phyloP scores from a whole-genome alignment of 1,139 yeast species.

The Blastobotrys proliferans region DNA sequence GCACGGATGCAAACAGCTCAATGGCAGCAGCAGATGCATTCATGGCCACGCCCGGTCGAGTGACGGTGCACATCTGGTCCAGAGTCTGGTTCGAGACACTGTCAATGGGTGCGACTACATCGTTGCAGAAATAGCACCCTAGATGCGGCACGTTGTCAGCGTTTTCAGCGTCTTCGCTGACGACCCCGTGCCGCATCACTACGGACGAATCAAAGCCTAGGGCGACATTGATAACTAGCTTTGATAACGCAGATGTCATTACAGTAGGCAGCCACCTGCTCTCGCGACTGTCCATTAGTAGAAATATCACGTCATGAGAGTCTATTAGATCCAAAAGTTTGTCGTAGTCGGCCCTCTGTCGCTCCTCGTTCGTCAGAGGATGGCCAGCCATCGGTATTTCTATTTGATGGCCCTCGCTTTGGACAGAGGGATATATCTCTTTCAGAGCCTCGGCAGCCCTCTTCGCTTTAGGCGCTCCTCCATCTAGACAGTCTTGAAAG shows the following conservation, averaged over 20 bases:
- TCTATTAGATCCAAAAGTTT: slow-evolving; percentile 51
- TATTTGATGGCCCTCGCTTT: slow-evolving; percentile 54
- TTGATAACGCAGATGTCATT: slow-evolving; percentile 59
- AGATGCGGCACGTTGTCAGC: slow-evolving; percentile 41
- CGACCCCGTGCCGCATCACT: slow-evolving; percentile 86
- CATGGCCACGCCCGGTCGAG: slow-evolving; percentile 92
- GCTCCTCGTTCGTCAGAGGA: slow-evolving; percentile 54
- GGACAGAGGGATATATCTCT: slow-evolving; percentile 73
- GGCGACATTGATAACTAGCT: slow-evolving; percentile 85
- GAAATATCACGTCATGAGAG: slow-evolving; percentile 68
- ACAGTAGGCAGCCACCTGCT: slow-evolving; percentile 95
- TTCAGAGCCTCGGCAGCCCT: slow-evolving; percentile 71
- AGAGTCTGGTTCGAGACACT: slow-evolving; percentile 77
- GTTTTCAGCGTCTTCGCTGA: slow-evolving; percentile 14
- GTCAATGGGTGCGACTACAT: slow-evolving; percentile 90
- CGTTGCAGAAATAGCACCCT: slow-evolving; percentile 96
- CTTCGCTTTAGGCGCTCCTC: slow-evolving; percentile 69
- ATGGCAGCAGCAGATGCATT: slow-evolving; percentile 86
- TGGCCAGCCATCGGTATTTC: slow-evolving; percentile 98
- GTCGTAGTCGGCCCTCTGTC: slow-evolving; percentile 50
- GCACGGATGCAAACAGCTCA: slow-evolving; percentile 68
- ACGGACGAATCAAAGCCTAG: slow-evolving; percentile 89
- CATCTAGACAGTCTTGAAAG: slow-evolving; percentile 69
- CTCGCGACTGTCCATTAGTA: slow-evolving; percentile 91
- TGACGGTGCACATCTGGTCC: slow-evolving; percentile 98